These are phyloP conservation scores for Dichotomocladium elegans DNA, from an alignment of 371 early-diverging fungal species.

Conservation along the genomic window DNA sequence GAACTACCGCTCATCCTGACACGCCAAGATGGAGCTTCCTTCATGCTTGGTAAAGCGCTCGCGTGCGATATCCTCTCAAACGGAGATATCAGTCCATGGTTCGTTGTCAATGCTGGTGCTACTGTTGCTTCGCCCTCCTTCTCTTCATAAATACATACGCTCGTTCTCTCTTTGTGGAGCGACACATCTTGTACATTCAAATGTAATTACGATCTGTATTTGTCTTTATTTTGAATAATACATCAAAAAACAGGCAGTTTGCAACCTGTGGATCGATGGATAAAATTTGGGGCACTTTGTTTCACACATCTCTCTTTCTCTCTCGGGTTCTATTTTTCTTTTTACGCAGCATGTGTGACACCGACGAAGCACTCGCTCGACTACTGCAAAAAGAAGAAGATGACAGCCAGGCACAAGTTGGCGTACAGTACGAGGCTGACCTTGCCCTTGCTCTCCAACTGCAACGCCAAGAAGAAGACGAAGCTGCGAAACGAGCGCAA, in stretches of 20 bases:
- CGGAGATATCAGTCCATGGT: constrained; percentile 20
- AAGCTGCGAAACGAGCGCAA: too few relatives aligned
- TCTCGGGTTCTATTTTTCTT: too few relatives aligned
- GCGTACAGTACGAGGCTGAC: constrained; percentile 7
- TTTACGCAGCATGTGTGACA: too few relatives aligned
- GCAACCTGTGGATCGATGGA: too few relatives aligned
- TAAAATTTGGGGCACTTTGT: too few relatives aligned
- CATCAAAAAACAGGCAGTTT: too few relatives aligned
- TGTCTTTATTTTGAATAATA: too few relatives aligned
- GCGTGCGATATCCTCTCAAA: constrained; percentile 18
- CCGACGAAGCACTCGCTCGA: constrained; percentile 35
- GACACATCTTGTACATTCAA: too few relatives aligned
- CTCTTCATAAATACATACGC: too few relatives aligned
- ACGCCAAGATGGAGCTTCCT: constrained; percentile 36
- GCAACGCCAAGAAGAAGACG: constrained; percentile 18
- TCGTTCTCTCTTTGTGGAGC: too few relatives aligned
- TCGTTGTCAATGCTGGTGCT: constrained; percentile 1
- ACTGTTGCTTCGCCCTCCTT: background rate
- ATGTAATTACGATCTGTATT: too few relatives aligned
- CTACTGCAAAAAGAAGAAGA: constrained; percentile 32
- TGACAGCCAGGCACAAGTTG: background rate
- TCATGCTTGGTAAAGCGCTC: constrained; percentile 29
- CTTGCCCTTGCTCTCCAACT: constrained; percentile 13
- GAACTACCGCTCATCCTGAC: constrained; percentile 35
- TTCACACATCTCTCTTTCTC: too few relatives aligned